Evolutionary conservation across 2,329 filamentous ascomycete species (phyloP).

Genomic region (Colletotrichum cuscutae): DNA sequence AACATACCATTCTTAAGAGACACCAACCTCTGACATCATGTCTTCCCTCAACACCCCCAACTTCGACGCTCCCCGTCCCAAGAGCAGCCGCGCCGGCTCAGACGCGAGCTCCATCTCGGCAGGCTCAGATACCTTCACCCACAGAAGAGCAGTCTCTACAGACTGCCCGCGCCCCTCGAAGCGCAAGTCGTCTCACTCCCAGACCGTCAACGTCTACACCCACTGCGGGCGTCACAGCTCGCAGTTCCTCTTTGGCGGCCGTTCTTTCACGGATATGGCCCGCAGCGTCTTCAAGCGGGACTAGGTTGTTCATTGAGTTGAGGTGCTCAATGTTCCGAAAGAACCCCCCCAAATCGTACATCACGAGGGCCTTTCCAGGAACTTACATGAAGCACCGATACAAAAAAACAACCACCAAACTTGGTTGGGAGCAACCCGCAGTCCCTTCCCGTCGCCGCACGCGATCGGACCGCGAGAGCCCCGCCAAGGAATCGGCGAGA

Average conservation of each 20-base stretch:
- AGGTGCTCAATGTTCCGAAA: background rate
- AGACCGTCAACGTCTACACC: slow-evolving; percentile 61
- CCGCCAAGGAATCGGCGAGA: slow-evolving; percentile 13
- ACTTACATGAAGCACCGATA: background rate
- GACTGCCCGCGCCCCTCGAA: slow-evolving; percentile 37
- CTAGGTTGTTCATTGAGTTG: background rate
- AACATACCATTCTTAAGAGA: background rate
- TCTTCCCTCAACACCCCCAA: slow-evolving; percentile 12
- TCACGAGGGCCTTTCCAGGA: background rate
- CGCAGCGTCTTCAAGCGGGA: slow-evolving; percentile 49
- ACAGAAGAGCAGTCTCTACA: slow-evolving; percentile 27
- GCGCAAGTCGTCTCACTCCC: slow-evolving; percentile 47
- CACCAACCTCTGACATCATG: background rate
- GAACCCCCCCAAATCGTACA: background rate
- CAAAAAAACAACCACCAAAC: background rate
- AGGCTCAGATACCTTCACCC: slow-evolving; percentile 36
- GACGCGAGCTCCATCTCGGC: slow-evolving; percentile 25
- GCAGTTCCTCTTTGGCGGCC: slow-evolving; percentile 63
- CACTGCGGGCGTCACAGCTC: slow-evolving; percentile 66
- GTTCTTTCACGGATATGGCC: slow-evolving; percentile 55
- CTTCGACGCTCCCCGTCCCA: slow-evolving; percentile 22
- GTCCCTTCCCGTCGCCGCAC: slow-evolving; percentile 11
- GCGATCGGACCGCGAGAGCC: slow-evolving; percentile 13
- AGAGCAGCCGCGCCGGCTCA: slow-evolving; percentile 32
- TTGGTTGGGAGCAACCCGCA: background rate